phyloP scores from a whole-genome alignment of 495 filamentous ascomycete species.

The Penicillium herquei region DNA sequence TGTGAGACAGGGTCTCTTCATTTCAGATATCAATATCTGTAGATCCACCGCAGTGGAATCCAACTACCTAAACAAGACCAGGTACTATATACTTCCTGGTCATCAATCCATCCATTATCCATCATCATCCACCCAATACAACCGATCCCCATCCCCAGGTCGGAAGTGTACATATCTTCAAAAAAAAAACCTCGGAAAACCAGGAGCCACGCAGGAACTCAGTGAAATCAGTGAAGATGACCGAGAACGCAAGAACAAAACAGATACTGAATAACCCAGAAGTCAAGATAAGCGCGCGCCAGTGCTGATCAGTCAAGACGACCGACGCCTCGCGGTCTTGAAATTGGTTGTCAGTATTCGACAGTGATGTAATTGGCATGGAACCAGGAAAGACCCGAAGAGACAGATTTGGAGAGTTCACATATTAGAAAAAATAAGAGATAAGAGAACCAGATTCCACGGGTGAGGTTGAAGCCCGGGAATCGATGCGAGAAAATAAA shows the following conservation, averaged over 20 bases:
- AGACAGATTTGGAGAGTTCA: conserved; percentile 1
- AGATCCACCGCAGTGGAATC: background rate
- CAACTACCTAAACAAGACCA: conserved; percentile 1
- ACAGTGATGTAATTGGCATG: conserved; percentile 4
- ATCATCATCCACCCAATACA: conserved; percentile 12
- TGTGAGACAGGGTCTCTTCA: background rate
- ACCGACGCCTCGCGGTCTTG: conserved; percentile 18
- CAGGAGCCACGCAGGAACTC: conserved; percentile 10
- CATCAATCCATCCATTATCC: background rate
- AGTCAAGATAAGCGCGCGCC: conserved; percentile 7
- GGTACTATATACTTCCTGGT: conserved; percentile 8
- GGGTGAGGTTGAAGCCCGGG: conserved; percentile 12
- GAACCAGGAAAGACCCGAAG: background rate
- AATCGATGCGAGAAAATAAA: conserved; percentile 12
- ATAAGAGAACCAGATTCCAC: conserved; percentile 4
- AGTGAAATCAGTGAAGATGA: conserved; percentile 42
- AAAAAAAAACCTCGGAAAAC: background rate
- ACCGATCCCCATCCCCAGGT: background rate
- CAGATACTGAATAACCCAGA: conserved; percentile 1
- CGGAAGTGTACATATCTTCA: background rate
- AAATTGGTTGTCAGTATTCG: background rate
- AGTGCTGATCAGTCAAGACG: conserved; percentile 39
- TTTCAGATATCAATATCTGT: conserved; percentile 7
- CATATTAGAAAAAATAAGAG: conserved; percentile 14
- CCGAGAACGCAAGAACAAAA: conserved; percentile 20